These are phyloP conservation scores for Trametes polyzona DNA, from an alignment of 1,284 basidiomycete genomes.

Conservation along the genomic window DNA sequence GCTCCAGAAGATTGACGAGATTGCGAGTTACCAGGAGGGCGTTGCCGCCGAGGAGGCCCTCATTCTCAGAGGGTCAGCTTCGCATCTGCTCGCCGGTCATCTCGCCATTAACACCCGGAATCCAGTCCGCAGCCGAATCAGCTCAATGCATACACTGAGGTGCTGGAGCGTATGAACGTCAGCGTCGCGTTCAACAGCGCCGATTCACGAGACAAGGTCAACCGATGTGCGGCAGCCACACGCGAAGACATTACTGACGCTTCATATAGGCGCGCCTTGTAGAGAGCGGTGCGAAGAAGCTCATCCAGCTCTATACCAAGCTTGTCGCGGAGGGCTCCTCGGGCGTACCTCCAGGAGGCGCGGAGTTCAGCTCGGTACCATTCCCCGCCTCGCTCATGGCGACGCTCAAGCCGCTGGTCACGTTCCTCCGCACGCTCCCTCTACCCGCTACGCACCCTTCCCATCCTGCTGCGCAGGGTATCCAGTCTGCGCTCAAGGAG, in stretches of 20 bases:
- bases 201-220: slow-evolving; percentile 62
- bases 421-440: slow-evolving; percentile 70
- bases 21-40: slow-evolving; percentile 76
- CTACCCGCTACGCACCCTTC: slow-evolving; percentile 77
- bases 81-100: neutral
- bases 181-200: slow-evolving; percentile 76
- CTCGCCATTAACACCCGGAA: neutral
- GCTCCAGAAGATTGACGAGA: slow-evolving; percentile 74
- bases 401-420: slow-evolving; percentile 63
- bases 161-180: slow-evolving; percentile 74
- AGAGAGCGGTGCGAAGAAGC: slow-evolving; percentile 80
- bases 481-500: slow-evolving; percentile 67
- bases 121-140: slow-evolving; percentile 70
- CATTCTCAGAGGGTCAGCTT: slow-evolving; percentile 70
- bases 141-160: slow-evolving; percentile 66
- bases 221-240: slow-evolving; percentile 15
- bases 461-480: slow-evolving; percentile 69
- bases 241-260: neutral
- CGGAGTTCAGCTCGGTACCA: slow-evolving; percentile 54
- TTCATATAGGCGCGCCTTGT: slow-evolving; percentile 66
- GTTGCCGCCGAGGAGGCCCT: slow-evolving; percentile 76
- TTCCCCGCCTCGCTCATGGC: slow-evolving; percentile 60
- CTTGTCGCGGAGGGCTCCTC: slow-evolving; percentile 81
- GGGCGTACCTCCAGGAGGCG: slow-evolving; percentile 63
- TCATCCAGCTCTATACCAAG: slow-evolving; percentile 78